Percentiles rank a stretch among this genome's conserved stretches.
These are phyloP conservation scores for Stemphylium lycopersici DNA, from an alignment of 2,329 filamentous ascomycete genomes.

Conservation along the genomic window DNA sequence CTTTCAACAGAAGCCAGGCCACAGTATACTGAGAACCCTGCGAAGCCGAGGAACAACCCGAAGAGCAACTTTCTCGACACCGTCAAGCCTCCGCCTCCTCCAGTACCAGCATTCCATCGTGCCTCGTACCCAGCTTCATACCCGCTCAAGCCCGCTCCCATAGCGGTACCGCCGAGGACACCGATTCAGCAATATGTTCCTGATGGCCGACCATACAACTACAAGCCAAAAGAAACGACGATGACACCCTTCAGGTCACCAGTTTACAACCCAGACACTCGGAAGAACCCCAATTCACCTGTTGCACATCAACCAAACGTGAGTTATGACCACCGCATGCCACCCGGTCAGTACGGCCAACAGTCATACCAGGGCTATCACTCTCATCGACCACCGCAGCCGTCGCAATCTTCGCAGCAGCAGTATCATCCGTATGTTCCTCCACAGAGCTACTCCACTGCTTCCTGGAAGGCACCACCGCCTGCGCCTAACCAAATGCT, in stretches of 20 bases:
- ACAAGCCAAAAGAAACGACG: conserved; percentile 41
- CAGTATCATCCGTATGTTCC: conserved; percentile 39
- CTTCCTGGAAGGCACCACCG: conserved; percentile 33
- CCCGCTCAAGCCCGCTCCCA: conserved; percentile 53
- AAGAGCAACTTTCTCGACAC: conserved; percentile 77
- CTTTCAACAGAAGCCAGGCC: conserved; percentile 88
- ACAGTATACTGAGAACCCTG: conserved; percentile 84
- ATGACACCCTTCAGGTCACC: conserved; percentile 36
- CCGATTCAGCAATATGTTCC: conserved; percentile 37
- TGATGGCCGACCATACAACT: conserved; percentile 36
- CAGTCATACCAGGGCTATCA: conserved; percentile 25
- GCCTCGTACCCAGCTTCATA: conserved; percentile 49
- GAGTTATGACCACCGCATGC: conserved; percentile 40
- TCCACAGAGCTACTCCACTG: conserved; percentile 30
- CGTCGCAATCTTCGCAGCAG: conserved; percentile 19
- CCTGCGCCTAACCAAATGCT: conserved; percentile 28
- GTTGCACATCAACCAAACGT: conserved; percentile 48
- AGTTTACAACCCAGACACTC: conserved; percentile 41
- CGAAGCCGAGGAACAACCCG: conserved; percentile 65
- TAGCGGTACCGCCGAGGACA: conserved; percentile 41
- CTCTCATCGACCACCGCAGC: conserved; percentile 25
- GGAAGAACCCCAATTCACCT: conserved; percentile 47
- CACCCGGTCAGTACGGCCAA: conserved; percentile 33
- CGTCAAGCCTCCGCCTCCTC: conserved; percentile 54
- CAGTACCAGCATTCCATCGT: conserved; percentile 37